Conservation (phyloP, 768 basidiomycete genomes). For the Russula abietina region DNA sequence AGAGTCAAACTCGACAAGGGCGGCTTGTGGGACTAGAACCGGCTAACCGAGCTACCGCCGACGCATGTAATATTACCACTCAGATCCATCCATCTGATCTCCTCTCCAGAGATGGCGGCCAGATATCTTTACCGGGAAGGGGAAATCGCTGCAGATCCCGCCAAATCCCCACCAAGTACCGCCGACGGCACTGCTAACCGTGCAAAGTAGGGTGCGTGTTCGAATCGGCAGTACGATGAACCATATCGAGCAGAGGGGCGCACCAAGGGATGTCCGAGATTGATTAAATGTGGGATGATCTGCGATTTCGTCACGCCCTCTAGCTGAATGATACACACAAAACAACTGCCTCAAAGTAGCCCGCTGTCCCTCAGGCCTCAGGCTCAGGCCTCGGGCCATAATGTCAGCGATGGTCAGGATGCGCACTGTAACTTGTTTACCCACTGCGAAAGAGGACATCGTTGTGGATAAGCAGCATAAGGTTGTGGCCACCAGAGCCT, state of each 20-base stretch:
- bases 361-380: not conserved
- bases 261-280: constrained; percentile 14
- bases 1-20: constrained; percentile 43
- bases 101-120: constrained; percentile 1
- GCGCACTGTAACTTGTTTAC: constrained; percentile 1
- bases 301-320: constrained; percentile 4
- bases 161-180: constrained; percentile 10
- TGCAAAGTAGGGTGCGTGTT: not conserved
- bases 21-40: constrained; percentile 44
- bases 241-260: constrained; percentile 15
- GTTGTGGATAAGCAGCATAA: not conserved
- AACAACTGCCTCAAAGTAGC: not conserved
- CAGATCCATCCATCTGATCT: not conserved
- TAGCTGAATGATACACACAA: not conserved
- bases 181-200: constrained; percentile 5
- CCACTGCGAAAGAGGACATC: not conserved
- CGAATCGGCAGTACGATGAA: constrained; percentile 9
- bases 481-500: constrained; percentile 5
- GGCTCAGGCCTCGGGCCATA: not conserved
- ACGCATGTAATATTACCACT: constrained; percentile 4
- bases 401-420: not conserved
- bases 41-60: constrained; percentile 15
- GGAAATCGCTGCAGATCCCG: constrained; percentile 15
- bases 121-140: constrained; percentile 8
- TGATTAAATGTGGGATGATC: constrained; percentile 21